Evolutionary conservation across 1,284 basidiomycete species (phyloP).

Genomic region (Tilletia indica): DNA sequence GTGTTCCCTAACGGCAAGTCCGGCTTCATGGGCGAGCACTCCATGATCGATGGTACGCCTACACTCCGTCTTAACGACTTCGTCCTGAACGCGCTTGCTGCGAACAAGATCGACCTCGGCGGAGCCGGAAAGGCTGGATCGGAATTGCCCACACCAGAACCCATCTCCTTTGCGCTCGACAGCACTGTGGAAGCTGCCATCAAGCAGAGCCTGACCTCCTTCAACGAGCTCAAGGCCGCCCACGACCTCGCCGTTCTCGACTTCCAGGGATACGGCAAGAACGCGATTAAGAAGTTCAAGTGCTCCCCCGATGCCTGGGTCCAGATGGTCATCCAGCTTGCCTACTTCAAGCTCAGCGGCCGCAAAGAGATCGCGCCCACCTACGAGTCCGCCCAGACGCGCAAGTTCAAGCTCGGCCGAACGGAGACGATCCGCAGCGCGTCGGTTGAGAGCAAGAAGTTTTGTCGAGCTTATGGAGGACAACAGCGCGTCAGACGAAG

Average conservation of each 20-base stretch:
- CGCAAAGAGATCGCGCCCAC: constrained; percentile 69
- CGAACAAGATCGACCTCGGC: constrained; percentile 71
- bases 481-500: constrained; percentile 60
- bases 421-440: constrained; percentile 91
- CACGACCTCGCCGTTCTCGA: constrained; percentile 82
- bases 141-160: constrained; percentile 65
- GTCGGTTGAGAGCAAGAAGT: constrained; percentile 78
- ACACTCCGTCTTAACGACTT: constrained; percentile 95
- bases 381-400: constrained; percentile 92
- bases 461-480: constrained; percentile 86
- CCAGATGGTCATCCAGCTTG: constrained; percentile 92
- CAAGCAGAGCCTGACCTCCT: constrained; percentile 65
- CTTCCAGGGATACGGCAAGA: constrained; percentile 89
- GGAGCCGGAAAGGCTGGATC: constrained; percentile 57
- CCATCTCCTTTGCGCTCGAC: constrained; percentile 74
- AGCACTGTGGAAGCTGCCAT: constrained; percentile 62
- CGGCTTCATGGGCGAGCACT: constrained; percentile 92
- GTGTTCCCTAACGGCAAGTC: constrained; percentile 78
- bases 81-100: constrained; percentile 73
- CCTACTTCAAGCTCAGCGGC: constrained; percentile 77
- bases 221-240: constrained; percentile 71
- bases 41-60: constrained; percentile 93
- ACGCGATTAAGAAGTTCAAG: constrained; percentile 81
- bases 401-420: constrained; percentile 84
- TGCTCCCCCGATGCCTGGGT: constrained; percentile 89